A percentile compares a stretch with the other conserved stretches of the same genome.
Evolutionary conservation across 805 yeast genomes (phyloP).

Genomic region (Wickerhamomyces kurtzmanii): DNA sequence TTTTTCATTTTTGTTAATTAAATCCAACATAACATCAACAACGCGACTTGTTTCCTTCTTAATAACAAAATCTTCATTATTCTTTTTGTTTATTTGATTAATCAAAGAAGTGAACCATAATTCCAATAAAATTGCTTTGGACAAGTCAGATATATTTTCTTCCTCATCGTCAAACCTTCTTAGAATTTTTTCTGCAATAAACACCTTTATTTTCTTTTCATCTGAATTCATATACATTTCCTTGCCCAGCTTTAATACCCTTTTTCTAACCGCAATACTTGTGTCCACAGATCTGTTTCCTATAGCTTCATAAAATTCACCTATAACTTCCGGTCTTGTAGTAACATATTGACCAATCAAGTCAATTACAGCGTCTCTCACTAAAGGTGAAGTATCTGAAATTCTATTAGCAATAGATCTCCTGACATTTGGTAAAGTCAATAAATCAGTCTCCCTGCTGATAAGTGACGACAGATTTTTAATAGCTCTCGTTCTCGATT

Average conservation of each 20-base stretch:
- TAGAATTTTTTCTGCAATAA: constrained; percentile 41
- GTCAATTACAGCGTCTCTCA: constrained; percentile 69
- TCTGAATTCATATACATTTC: constrained; percentile 31
- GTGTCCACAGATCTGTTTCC: constrained; percentile 43
- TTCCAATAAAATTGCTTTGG: constrained; percentile 25
- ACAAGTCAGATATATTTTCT: constrained; percentile 33
- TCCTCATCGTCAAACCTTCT: constrained; percentile 65
- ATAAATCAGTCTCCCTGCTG: constrained; percentile 38
- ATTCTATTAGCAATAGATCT: constrained; percentile 41
- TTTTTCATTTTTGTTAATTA: constrained; percentile 26
- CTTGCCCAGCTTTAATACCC: constrained; percentile 43
- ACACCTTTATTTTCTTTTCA: constrained; percentile 22
- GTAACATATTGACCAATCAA: constrained; percentile 41
- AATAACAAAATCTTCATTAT: constrained; percentile 5
- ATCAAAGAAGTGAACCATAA: constrained; percentile 22
- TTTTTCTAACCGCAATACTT: constrained; percentile 55
- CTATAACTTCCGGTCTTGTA: constrained; percentile 31
- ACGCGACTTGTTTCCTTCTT: constrained; percentile 4
- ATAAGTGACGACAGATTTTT: constrained; percentile 50
- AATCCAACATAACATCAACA: constrained; percentile 26
- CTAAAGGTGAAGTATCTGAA: constrained; percentile 56
- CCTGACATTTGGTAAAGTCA: constrained; percentile 40
- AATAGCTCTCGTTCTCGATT: constrained; percentile 53
- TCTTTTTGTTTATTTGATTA: constrained; percentile 3
- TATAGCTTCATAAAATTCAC: constrained; percentile 39